Evolutionary conservation across 1,139 yeast species (phyloP), one percentile per base, ranked within the genome.

Genomic region (Casaregolazyma lundiana): DNA sequence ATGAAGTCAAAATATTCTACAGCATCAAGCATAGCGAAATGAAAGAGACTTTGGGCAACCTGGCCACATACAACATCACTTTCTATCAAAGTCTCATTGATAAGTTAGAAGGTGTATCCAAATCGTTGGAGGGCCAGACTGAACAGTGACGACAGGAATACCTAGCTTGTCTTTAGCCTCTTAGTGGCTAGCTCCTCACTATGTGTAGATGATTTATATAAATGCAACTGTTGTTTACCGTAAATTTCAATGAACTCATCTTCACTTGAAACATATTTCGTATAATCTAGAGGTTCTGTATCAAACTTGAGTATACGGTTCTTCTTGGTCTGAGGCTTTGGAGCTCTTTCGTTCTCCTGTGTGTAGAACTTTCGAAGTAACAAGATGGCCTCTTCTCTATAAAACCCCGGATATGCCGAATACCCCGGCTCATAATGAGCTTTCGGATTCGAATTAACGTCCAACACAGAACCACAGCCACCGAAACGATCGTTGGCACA

Each of bases 401-500:
- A 70, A 6, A 92, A 70, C 0, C 97, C 97, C 0, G 97, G 96
- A 46, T 76, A 76, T 8, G 86, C 78, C 1, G 61, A 57, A 60
- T 84, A 86, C 2, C 71, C 63, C 15, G 67, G 63, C 44, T 70
- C 65, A 22, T 18, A 42, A 19, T 42, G 41, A 4, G 57, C 56
- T 6, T 71, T 67, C 0, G 58, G 53, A 51, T 82, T 89, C 3
- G 65, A 65, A 56, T 88, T 79, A 1, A 88, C 73, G 13, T 72
- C 65, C 19, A 88, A 65, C 2, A 92, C 94, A 1, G 96, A 83
- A 0, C 98, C 97, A 62, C 90, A 89, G 0, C 98, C 98, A 0
- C 98, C 98, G 68, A 92, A 92, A 44, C 98, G 68, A 54, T 92
- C 97, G 62, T 92, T 92, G 0, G 89, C 94, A 61, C 97, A 90